Conservation (phyloP, 345 rosid species). For the Cochlearia excelsa region DNA sequence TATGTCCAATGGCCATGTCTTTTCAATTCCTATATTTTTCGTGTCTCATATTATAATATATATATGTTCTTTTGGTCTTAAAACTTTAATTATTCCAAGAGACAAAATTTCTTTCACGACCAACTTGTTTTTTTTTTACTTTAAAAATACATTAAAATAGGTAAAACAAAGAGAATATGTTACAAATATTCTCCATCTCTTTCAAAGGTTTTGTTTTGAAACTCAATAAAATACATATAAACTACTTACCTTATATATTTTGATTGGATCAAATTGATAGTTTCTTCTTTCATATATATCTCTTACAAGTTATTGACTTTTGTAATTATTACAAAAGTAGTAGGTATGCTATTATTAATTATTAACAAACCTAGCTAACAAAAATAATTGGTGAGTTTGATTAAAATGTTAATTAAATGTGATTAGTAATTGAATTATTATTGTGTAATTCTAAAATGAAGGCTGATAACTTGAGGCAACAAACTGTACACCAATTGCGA, state of each 20-base stretch:
- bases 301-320: slow-evolving; percentile 28
- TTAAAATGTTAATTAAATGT: neutral
- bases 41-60: slow-evolving; percentile 11
- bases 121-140: slow-evolving; percentile 26
- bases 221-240: neutral
- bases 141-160: neutral
- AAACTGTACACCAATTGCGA: slow-evolving; percentile 78
- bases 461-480: slow-evolving; percentile 97
- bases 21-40: slow-evolving; percentile 18
- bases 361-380: neutral
- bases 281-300: neutral
- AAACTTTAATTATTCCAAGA: slow-evolving; percentile 22
- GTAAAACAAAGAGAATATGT: slow-evolving; percentile 17
- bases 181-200: slow-evolving; percentile 25
- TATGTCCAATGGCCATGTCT: slow-evolving; percentile 27
- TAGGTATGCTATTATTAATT: slow-evolving; percentile 12
- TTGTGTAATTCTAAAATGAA: slow-evolving; percentile 23
- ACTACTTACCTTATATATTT: neutral
- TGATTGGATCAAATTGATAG: neutral
- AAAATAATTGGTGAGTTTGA: neutral
- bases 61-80: slow-evolving; percentile 23
- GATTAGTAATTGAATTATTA: neutral
- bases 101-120: slow-evolving; percentile 29
- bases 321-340: slow-evolving; percentile 9
- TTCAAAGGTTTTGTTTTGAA: slow-evolving; percentile 22